phyloP scores from a whole-genome alignment of 2,329 filamentous ascomycete genomes.

The Neofusicoccum umdonicola region DNA sequence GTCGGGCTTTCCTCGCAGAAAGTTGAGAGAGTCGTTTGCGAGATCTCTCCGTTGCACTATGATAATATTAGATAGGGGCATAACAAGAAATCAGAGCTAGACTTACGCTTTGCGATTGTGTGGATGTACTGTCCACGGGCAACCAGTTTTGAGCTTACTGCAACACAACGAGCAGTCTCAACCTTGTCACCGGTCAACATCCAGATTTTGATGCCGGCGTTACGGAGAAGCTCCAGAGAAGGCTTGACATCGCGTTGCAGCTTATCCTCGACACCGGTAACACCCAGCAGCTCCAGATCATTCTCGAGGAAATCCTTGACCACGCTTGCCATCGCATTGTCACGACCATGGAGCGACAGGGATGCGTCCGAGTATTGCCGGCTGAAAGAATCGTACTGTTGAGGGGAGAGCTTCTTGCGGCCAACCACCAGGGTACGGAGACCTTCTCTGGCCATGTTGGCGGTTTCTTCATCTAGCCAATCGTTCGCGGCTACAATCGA shows the following conservation, averaged over 20 bases:
- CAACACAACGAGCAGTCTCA: constrained; percentile 94
- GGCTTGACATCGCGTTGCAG: constrained; percentile 94
- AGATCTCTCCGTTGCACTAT: constrained; percentile 73
- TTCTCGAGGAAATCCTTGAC: constrained; percentile 79
- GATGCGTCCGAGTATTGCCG: constrained; percentile 74
- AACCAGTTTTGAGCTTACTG: constrained; percentile 90
- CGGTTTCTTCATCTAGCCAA: constrained; percentile 97
- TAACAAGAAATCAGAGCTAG: neutral
- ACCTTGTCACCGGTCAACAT: constrained; percentile 99
- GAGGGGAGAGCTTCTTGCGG: constrained; percentile 75
- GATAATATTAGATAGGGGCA: constrained; percentile 19
- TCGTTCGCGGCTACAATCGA: constrained; percentile 92
- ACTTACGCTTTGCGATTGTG: constrained; percentile 70
- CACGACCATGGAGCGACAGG: constrained; percentile 74
- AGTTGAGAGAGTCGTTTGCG: constrained; percentile 84
- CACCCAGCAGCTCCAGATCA: constrained; percentile 89
- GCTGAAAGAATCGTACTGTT: constrained; percentile 80
- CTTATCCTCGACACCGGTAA: constrained; percentile 97
- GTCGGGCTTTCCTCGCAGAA: constrained; percentile 77
- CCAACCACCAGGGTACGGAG: constrained; percentile 91
- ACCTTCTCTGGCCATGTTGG: constrained; percentile 98
- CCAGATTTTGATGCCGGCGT: constrained; percentile 98
- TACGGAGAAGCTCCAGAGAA: constrained; percentile 88
- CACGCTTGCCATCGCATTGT: constrained; percentile 75
- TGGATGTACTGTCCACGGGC: constrained; percentile 93